phyloP scores from a whole-genome alignment of 139 green algal genomes.

The Trebouxia sp. region DNA sequence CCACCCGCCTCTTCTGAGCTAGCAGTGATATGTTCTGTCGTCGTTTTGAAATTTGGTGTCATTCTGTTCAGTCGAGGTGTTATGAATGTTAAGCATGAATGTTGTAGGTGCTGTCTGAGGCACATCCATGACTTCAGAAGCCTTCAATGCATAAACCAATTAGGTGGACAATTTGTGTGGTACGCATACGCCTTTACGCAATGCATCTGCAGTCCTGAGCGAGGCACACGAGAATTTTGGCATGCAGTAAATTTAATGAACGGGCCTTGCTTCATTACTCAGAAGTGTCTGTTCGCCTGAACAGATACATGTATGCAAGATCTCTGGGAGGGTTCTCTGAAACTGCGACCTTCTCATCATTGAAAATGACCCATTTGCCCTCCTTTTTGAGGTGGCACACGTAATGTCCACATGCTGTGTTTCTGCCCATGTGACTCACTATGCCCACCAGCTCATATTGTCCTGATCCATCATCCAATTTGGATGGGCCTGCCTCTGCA shows the following conservation, averaged over 20 bases:
- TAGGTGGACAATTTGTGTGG: too few relatives aligned
- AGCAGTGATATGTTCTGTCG: not conserved
- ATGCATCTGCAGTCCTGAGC: too few relatives aligned
- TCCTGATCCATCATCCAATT: conserved; percentile 65
- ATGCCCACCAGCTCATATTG: conserved; percentile 89
- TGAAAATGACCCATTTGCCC: conserved; percentile 92
- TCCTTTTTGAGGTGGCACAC: conserved; percentile 90
- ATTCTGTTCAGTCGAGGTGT: too few relatives aligned
- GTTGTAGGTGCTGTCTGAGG: too few relatives aligned
- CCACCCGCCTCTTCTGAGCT: conserved; percentile 1
- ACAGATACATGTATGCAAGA: conserved; percentile 97
- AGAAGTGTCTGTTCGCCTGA: conserved; percentile 43
- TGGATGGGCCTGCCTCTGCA: not conserved
- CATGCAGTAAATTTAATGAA: too few relatives aligned
- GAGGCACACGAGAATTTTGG: too few relatives aligned
- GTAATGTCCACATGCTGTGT: conserved; percentile 95
- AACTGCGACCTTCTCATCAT: conserved; percentile 97
- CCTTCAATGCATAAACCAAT: too few relatives aligned
- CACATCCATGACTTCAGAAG: too few relatives aligned
- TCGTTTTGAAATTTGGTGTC: too few relatives aligned
- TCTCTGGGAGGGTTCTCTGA: conserved; percentile 78
- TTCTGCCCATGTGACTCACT: conserved; percentile 93
- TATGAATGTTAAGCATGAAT: too few relatives aligned
- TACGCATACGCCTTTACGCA: too few relatives aligned
- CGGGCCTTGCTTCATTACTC: too few relatives aligned